Base-by-base conservation (phyloP, 345 rosid species). In the Adansonia digitata region DNA sequence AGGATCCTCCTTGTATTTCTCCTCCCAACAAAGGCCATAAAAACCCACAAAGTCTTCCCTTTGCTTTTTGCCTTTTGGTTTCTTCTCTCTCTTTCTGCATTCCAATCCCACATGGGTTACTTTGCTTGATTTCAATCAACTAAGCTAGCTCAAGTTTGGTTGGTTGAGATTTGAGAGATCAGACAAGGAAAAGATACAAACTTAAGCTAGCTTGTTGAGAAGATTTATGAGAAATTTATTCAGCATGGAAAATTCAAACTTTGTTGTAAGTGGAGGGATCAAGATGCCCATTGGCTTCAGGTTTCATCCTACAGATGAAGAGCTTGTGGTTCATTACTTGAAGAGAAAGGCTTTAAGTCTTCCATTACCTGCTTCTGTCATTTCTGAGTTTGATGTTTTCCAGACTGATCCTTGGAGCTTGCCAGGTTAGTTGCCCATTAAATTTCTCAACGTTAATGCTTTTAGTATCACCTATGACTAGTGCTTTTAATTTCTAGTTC, bases 291-390 rank as follows among this genome's bases (percentile, higher is more conserved):
- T 94, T 31, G 98, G 98, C 67, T 91, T 81, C 65, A 83, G 97
- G 75, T 94, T 94, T 72, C 90, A 71, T 64, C 98, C 98, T 10
- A 91, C 98, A 0, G 97, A 92, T 70, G 94, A 87, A 69, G 98
- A 94, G 81, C 92, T 94, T 51, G 75, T 94, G 74, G 88, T 88
- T 83, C 92, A 94, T 83, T 94, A 94, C 83, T 81, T 94, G 84
- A 91, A 75, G 39, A 77, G 86, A 69, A 92, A 92, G 76, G 81
- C 77, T 55, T 78, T 84, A 46, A 78, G 82, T 55, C 69, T 86
- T 59, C 95, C 97, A 11, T 69, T 89, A 79, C 97, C 94, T n/a
- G 94, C 97, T 51, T 83, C 88, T 11, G 79, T 91, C 76, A 91
- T 94, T 71, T 93, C 97, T 45, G 97, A 88, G 77, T 75, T 92